phyloP scores from a whole-genome alignment of 2,329 filamentous ascomycete genomes.

The Lasiodiplodia theobromae region DNA sequence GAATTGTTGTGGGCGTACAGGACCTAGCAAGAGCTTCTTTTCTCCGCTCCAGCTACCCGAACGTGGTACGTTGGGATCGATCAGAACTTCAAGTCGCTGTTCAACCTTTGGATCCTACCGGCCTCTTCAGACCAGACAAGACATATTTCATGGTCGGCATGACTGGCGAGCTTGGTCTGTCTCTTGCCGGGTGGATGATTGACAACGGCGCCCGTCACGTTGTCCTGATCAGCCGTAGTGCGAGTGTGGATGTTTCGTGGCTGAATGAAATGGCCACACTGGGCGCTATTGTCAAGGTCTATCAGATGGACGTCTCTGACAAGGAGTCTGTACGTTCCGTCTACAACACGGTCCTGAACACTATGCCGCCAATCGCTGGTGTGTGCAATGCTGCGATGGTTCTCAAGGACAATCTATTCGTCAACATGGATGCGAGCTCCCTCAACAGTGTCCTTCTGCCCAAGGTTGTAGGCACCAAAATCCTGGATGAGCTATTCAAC shows the following conservation, averaged over 20 bases:
- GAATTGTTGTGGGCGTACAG: not conserved
- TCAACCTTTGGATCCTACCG: not conserved
- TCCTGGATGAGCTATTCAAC: slow-evolving; percentile 34
- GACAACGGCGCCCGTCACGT: slow-evolving; percentile 36
- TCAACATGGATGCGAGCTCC: slow-evolving; percentile 23
- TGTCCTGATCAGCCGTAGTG: slow-evolving; percentile 49
- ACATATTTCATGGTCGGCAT: slow-evolving; percentile 38
- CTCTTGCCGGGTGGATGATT: slow-evolving; percentile 37
- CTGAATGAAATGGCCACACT: slow-evolving; percentile 33
- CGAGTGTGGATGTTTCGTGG: slow-evolving; percentile 43
- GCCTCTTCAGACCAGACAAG: slow-evolving; percentile 30
- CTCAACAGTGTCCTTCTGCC: slow-evolving; percentile 32
- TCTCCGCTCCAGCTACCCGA: not conserved
- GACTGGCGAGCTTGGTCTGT: slow-evolving; percentile 35
- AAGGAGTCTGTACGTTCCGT: not conserved
- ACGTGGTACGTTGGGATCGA: not conserved
- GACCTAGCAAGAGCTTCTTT: not conserved
- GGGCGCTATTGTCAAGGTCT: slow-evolving; percentile 27
- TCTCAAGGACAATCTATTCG: slow-evolving; percentile 33
- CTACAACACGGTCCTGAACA: slow-evolving; percentile 16
- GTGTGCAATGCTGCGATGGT: slow-evolving; percentile 37
- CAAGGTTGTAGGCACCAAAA: slow-evolving; percentile 33
- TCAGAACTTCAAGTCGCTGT: not conserved
- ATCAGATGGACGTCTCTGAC: slow-evolving; percentile 31
- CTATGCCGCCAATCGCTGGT: slow-evolving; percentile 33